Base-by-base conservation (phyloP, 495 filamentous ascomycete genomes). In the Xylaria longipes region DNA sequence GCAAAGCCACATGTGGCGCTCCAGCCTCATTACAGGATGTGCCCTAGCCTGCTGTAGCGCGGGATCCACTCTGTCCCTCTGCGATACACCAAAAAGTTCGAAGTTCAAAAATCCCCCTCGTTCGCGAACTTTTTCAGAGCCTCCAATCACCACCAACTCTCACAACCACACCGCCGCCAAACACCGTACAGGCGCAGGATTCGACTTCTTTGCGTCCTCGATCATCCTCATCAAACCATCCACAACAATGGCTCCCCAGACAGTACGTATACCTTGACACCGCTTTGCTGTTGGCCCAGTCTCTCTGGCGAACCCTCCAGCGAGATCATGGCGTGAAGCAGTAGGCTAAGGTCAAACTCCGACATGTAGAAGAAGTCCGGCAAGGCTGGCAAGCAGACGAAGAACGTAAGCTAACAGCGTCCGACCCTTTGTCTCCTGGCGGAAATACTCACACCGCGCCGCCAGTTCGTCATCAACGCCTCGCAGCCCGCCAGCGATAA, bases 401-500 rank as follows among this genome's bases (percentile, higher is more conserved):
- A 88, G 80, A 91, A 91, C 87, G 88, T 89, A 82, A 78, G 81
- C 25, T 31, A 50, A 9, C 5, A 65, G n/a, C n/a, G n/a, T 12
- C 45, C 48, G 39, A 33, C 6, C 31, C 52, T 8, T 45, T 45
- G 20, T 7, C 61, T 45, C n/a, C 27, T 29, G 12, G 14, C 62
- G 29, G 15, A 39, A 65, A 33, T 37, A 68, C 76, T 80, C 64
- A 61, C 73, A 73, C 27, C 66, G 71, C 68, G 20, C 20, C 22
- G 27, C 68, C 71, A 97, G 96, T 99, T 93, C 91, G 89, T 95
- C 87, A 98, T 99, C 93, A 97, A 98, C 86, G 95, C 95, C 81
- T 94, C 92, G 73, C 96, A 98, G 85, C 97, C 96, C 78, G 94
- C 94, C 72, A 91, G 89, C 86, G 97, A 99, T 90, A 98, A 98